phyloP scores from a whole-genome alignment of 1,139 yeast species.

The Groenewaldozyma auringiensis region DNA sequence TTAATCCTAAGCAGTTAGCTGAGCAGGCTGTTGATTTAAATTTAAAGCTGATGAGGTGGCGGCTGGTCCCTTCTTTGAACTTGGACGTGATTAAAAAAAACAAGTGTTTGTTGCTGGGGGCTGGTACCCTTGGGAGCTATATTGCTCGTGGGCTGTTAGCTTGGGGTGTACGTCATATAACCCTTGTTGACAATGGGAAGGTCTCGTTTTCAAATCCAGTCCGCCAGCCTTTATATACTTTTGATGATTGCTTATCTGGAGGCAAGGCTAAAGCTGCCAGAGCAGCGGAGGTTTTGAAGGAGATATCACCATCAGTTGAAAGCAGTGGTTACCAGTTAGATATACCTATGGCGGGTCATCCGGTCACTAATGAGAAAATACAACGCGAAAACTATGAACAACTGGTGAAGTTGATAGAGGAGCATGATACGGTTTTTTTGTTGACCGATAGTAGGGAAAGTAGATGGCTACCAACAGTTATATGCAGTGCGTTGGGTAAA shows the following conservation, averaged over 20 bases:
- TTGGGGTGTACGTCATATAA: constrained; percentile 84
- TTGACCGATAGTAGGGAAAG: constrained; percentile 93
- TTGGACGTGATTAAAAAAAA: constrained; percentile 54
- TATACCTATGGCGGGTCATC: constrained; percentile 96
- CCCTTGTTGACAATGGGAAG: constrained; percentile 82
- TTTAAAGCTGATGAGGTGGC: constrained; percentile 91
- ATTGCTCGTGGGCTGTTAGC: constrained; percentile 80
- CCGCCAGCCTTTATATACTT: constrained; percentile 77
- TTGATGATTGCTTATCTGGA: constrained; percentile 65
- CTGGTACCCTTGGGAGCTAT: constrained; percentile 94
- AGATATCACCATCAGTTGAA: constrained; percentile 70
- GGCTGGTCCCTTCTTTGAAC: constrained; percentile 76
- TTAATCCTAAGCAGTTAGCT: constrained; percentile 74
- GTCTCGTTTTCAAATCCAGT: constrained; percentile 94
- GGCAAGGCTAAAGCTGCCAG: constrained; percentile 66
- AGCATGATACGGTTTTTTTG: constrained; percentile 69
- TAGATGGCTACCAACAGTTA: constrained; percentile 89
- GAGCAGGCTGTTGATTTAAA: constrained; percentile 90
- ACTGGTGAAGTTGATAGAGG: constrained; percentile 47
- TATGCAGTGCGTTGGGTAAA: constrained; percentile 60
- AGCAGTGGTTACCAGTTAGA: constrained; percentile 56
- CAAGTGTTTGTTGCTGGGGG: constrained; percentile 74
- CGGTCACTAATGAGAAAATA: constrained; percentile 47
- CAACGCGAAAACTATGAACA: constrained; percentile 46
- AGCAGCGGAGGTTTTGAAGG: constrained; percentile 67